Base-by-base conservation (phyloP, 305 asterid genomes). In the Stenogyne calaminthoides region DNA sequence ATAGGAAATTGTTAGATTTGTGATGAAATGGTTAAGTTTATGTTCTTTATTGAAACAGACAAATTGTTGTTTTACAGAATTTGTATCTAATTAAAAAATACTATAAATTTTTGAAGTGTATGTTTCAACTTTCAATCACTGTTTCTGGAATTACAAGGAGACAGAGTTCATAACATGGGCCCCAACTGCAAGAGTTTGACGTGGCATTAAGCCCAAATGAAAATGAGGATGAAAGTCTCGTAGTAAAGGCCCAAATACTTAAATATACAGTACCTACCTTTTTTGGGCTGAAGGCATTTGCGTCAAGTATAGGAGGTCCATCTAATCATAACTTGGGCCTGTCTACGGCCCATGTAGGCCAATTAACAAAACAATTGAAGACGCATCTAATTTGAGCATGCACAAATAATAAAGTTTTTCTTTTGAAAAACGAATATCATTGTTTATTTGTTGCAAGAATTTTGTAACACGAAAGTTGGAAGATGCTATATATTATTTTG, bases 381-480 rank as follows among this genome's bases (percentile, higher is more conserved):
- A 5, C 54, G n/a, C 6, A 5, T 47, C 55, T 47, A 47, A 16
- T 54, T 54, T 16, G 3, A 55, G 6, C 32, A 9, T 55, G 60
- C 60, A 19, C 22, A 47, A 47, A 44, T 3, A 16, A 15, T 51
- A 16, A 51, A 15, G 11, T 5, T 6, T 51, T 51, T 51, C 16
- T 16, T 51, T 51, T 51, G 9, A 18, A 7, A 6, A 18, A 51
- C 5, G 22, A 52, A 7, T 7, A 52, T 52, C 29, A 29, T 22
- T 32, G 8, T 32, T 60, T 37, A 63, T 63, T 5, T 25, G 1
- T 25, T 27, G 36, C 36, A 60, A 27, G 55, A 2, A 57, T 39
- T 44, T 71, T 59, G 46, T 16, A 8, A 18, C 49, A 49, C 6
- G 22, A 75, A 59, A 75, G 74, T 67, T 67, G 27, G 61, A 19